phyloP scores from a whole-genome alignment of 2,329 filamentous ascomycete genomes.

The Corinectria fuckeliana region DNA sequence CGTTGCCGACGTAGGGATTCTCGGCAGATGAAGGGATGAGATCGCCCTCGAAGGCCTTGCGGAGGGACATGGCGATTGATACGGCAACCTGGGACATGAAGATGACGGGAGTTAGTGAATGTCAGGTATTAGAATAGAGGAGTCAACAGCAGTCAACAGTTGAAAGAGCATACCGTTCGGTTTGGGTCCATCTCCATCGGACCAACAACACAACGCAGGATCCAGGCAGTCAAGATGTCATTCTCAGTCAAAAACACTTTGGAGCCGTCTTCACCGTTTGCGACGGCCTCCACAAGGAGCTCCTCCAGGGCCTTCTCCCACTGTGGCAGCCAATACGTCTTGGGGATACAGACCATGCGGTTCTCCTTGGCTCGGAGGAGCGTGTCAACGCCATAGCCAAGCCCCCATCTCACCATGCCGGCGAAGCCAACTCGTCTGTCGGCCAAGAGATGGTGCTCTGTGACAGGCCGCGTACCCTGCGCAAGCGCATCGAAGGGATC shows the following conservation, averaged over 20 bases:
- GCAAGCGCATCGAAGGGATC: constrained; percentile 19
- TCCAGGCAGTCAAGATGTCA: constrained; percentile 17
- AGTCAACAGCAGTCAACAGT: no score
- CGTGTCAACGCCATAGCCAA: constrained; percentile 14
- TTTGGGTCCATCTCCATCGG: no score
- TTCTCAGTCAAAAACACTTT: constrained; percentile 24
- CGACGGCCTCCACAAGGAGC: no score
- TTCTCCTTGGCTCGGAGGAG: constrained; percentile 10
- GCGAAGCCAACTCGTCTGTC: background rate
- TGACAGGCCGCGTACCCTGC: constrained; percentile 5
- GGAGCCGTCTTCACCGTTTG: no score
- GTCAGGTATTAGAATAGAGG: no score
- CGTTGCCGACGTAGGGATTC: constrained; percentile 5
- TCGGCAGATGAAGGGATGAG: background rate
- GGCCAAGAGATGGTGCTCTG: constrained; percentile 9
- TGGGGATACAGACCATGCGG: constrained; percentile 23
- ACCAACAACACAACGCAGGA: no score
- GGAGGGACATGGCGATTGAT: constrained; percentile 7
- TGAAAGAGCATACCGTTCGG: no score
- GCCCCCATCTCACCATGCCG: constrained; percentile 8
- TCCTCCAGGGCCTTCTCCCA: no score
- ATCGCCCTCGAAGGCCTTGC: constrained; percentile 2
- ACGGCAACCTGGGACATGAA: background rate
- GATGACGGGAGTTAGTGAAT: background rate
- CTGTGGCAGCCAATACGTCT: no score